Conservation (phyloP, 1,284 basidiomycete genomes). For the Leccinum solheimii region DNA sequence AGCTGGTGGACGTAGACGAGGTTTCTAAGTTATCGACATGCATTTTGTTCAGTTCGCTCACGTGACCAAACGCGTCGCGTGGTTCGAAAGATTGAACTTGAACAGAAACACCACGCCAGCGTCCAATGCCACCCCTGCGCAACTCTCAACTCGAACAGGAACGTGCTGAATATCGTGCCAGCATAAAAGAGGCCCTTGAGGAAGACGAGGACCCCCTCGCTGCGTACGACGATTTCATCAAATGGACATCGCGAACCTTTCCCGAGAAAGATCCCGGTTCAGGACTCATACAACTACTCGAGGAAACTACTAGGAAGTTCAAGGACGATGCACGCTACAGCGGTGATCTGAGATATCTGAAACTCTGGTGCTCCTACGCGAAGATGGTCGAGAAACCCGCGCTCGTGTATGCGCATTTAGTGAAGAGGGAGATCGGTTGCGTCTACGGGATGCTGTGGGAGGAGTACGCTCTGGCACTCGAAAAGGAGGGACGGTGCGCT, state of each 20-base stretch:
- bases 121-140: constrained; percentile 28
- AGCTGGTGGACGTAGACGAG: neutral
- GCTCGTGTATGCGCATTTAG: constrained; percentile 72
- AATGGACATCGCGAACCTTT: constrained; percentile 61
- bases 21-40: neutral
- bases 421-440: constrained; percentile 79
- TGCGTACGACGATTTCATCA: constrained; percentile 58
- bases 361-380: constrained; percentile 85
- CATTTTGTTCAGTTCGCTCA: constrained; percentile 6
- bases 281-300: constrained; percentile 70
- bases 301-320: constrained; percentile 77
- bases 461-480: constrained; percentile 78
- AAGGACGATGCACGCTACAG: constrained; percentile 78
- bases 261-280: constrained; percentile 45
- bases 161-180: constrained; percentile 37
- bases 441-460: constrained; percentile 81
- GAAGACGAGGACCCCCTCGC: constrained; percentile 66
- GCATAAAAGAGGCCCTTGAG: constrained; percentile 41
- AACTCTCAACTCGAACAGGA: constrained; percentile 36
- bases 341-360: constrained; percentile 86
- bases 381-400: constrained; percentile 56
- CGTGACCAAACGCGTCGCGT: constrained; percentile 37
- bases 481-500: constrained; percentile 74
- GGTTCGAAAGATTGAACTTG: constrained; percentile 11
- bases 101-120: neutral